These are phyloP conservation scores for Haplosporangium gracile DNA, from an alignment of 192 early-diverging fungal genomes.

Conservation along the genomic window DNA sequence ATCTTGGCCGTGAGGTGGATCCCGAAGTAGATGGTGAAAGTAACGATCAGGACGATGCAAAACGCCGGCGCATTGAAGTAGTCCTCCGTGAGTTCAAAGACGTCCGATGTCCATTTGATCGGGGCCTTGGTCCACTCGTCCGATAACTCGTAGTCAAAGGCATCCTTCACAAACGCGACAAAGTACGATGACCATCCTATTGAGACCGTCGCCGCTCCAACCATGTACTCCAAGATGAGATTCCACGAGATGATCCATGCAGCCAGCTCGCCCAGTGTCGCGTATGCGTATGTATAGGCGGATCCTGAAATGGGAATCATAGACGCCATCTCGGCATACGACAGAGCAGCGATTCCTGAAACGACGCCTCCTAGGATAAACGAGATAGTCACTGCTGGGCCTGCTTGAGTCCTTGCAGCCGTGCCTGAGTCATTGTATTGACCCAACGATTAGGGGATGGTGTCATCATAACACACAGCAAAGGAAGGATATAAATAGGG, in stretches of 20 bases:
- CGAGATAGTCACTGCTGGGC: slow-evolving; percentile 86
- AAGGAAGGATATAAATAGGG: neutral
- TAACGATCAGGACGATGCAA: slow-evolving; percentile 73
- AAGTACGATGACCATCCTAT: slow-evolving; percentile 90
- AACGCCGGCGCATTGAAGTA: slow-evolving; percentile 86
- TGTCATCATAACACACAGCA: too few relatives aligned
- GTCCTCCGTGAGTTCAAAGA: slow-evolving; percentile 55
- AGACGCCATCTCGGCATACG: slow-evolving; percentile 89
- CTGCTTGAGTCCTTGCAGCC: slow-evolving; percentile 83
- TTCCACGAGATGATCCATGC: slow-evolving; percentile 96
- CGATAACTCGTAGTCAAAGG: slow-evolving; percentile 66
- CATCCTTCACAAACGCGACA: slow-evolving; percentile 74
- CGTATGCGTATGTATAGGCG: slow-evolving; percentile 89
- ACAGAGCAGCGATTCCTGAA: slow-evolving; percentile 81
- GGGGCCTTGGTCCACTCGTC: slow-evolving; percentile 76
- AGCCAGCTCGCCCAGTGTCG: slow-evolving; percentile 87
- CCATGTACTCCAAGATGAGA: slow-evolving; percentile 89
- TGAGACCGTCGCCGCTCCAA: slow-evolving; percentile 86
- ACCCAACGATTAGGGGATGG: neutral
- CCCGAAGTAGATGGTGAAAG: slow-evolving; percentile 76
- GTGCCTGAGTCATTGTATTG: slow-evolving; percentile 58
- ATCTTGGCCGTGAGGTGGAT: slow-evolving; percentile 80
- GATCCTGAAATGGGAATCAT: slow-evolving; percentile 91
- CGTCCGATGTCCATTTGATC: slow-evolving; percentile 65
- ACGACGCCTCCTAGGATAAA: slow-evolving; percentile 84